Conservation (phyloP, 306 rosid genomes). For the Inga laurina region DNA sequence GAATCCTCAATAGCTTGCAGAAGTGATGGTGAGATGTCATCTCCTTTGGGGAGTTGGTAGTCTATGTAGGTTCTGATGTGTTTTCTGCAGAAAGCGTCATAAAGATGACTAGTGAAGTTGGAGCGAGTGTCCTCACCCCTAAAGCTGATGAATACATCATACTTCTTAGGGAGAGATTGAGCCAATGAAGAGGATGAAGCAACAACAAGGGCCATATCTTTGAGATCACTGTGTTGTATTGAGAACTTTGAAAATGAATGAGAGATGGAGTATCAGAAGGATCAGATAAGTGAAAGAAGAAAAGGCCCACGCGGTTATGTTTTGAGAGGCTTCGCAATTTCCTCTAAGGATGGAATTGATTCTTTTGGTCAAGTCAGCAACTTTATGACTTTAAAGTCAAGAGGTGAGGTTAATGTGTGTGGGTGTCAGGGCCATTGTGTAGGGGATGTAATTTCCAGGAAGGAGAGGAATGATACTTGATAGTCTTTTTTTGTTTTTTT, state of each 20-base stretch:
- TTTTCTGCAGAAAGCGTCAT: neutral
- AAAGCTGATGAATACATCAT: neutral
- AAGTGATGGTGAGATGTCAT: neutral
- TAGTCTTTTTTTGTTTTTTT: no score
- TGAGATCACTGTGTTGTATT: no score
- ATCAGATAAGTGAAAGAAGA: no score
- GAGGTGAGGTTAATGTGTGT: neutral
- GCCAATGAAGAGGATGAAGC: neutral
- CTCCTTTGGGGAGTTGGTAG: neutral
- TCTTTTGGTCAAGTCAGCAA: no score
- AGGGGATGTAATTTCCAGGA: no score
- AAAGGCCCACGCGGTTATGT: no score
- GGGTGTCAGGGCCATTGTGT: neutral
- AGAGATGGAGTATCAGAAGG: no score
- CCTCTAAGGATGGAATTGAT: no score
- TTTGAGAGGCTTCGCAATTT: neutral
- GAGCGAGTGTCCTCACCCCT: neutral
- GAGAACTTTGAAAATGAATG: neutral
- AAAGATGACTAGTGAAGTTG: neutral
- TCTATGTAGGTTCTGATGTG: neutral
- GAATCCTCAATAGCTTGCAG: neutral
- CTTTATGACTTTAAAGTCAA: neutral
- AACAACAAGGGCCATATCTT: neutral
- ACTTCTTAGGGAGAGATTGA: neutral
- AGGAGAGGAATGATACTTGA: no score